Evolutionary conservation across 371 early-diverging fungal species (phyloP).

Genomic region (Dinochytrium kinnereticum): DNA sequence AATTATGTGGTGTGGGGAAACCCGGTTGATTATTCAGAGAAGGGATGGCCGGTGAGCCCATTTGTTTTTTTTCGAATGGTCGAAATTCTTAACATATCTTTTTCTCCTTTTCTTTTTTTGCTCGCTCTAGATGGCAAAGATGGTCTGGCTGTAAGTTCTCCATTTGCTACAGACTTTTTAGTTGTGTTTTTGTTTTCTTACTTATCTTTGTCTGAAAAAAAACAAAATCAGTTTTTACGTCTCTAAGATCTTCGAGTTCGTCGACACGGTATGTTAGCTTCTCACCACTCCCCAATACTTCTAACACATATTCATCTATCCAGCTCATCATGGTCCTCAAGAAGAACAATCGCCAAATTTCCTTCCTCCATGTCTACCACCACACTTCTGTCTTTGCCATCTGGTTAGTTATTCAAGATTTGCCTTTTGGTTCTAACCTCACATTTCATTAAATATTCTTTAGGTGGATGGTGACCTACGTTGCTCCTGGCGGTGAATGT

Average conservation of each 20-base stretch:
- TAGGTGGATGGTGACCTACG: slow-evolving; percentile 59
- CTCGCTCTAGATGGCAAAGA: slow-evolving; percentile 38
- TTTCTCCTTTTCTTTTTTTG: too few relatives aligned
- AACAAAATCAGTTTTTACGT: slow-evolving; percentile 60
- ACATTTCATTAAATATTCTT: background rate
- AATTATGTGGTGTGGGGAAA: slow-evolving; percentile 59
- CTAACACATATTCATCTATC: background rate
- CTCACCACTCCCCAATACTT: background rate
- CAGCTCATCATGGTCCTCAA: slow-evolving; percentile 64
- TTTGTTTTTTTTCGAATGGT: background rate
- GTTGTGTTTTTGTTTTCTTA: too few relatives aligned
- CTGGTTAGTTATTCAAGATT: slow-evolving; percentile 49
- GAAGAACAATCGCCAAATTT: slow-evolving; percentile 69
- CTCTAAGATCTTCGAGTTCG: slow-evolving; percentile 66
- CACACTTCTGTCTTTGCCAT: slow-evolving; percentile 66
- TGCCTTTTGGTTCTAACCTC: background rate
- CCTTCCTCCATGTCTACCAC: slow-evolving; percentile 73
- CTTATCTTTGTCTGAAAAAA: slow-evolving; percentile 13
- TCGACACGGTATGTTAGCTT: slow-evolving; percentile 57
- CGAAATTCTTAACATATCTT: too few relatives aligned
- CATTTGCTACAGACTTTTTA: slow-evolving; percentile 12
- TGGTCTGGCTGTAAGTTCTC: slow-evolving; percentile 45
- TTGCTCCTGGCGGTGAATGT: slow-evolving; percentile 65
- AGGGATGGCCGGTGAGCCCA: slow-evolving; percentile 18
- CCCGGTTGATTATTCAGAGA: slow-evolving; percentile 21